A percentile compares a stretch with the other conserved stretches of the same genome.
Conservation (phyloP, 805 yeast genomes). For the Barnettozyma sp. region DNA sequence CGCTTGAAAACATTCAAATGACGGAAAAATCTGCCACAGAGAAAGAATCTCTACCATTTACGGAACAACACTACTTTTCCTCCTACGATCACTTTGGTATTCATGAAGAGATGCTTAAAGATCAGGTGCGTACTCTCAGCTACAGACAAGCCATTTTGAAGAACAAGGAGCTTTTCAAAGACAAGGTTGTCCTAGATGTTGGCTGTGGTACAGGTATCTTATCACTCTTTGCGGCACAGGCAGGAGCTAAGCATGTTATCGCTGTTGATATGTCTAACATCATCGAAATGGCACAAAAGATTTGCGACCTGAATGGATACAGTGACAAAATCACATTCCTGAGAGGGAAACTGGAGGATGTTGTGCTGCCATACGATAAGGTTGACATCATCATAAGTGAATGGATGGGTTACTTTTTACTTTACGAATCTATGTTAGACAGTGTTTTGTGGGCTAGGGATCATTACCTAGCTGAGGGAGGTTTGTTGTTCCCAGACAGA, state of each 20-base stretch:
- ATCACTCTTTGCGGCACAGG: conserved; percentile 95
- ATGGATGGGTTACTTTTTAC: conserved; percentile 98
- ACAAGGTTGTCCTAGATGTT: conserved; percentile 90
- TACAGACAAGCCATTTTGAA: conserved; percentile 90
- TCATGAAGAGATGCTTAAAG: conserved; percentile 98
- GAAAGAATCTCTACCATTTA: conserved; percentile 51
- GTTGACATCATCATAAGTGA: conserved; percentile 95
- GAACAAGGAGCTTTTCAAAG: conserved; percentile 84
- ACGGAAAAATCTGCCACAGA: conserved; percentile 55
- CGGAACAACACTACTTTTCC: conserved; percentile 89
- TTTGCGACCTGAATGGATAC: conserved; percentile 77
- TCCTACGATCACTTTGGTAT: conserved; percentile 97
- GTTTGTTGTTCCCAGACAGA: conserved; percentile 91
- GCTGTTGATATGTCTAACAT: conserved; percentile 97
- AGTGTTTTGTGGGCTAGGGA: conserved; percentile 94
- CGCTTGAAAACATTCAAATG: background rate
- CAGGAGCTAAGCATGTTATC: conserved; percentile 98
- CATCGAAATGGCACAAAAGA: conserved; percentile 91
- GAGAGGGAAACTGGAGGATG: conserved; percentile 93
- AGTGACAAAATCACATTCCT: conserved; percentile 79
- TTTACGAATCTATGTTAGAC: conserved; percentile 97
- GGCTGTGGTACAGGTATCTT: conserved; percentile 99
- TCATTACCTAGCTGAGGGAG: conserved; percentile 67
- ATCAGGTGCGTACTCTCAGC: conserved; percentile 82
- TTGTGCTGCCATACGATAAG: conserved; percentile 71